Percentiles rank a stretch among this genome's conserved stretches.
Conservation (phyloP, 495 filamentous ascomycete species). For the Penicillium roqueforti region DNA sequence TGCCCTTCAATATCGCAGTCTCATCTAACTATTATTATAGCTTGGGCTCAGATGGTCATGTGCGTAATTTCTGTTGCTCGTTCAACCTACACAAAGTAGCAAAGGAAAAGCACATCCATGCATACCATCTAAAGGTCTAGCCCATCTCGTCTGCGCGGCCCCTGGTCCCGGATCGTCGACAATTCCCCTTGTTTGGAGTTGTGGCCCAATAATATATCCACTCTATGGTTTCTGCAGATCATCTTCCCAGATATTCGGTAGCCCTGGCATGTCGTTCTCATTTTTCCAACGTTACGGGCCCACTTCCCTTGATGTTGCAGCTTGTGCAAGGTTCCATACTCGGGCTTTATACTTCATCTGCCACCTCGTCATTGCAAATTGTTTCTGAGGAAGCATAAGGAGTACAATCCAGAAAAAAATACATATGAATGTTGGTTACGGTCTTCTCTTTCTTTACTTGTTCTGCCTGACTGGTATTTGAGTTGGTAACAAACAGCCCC, state of each 20-base stretch:
- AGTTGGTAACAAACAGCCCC: not conserved
- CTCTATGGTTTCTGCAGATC: conserved; percentile 17
- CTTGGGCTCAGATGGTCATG: not conserved
- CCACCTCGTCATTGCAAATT: conserved; percentile 7
- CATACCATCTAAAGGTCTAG: conserved; percentile 13
- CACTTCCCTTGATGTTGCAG: conserved; percentile 3
- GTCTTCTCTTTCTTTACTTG: not conserved
- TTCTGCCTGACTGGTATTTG: conserved; percentile 3
- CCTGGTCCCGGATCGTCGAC: conserved; percentile 1
- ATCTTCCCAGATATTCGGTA: conserved; percentile 22
- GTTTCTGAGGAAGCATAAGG: not conserved
- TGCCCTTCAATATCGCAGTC: not conserved
- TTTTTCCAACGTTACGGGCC: conserved; percentile 14
- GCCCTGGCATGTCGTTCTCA: conserved; percentile 22
- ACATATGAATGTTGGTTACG: not conserved
- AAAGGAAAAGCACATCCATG: not conserved
- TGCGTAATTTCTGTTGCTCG: not conserved
- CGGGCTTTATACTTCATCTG: conserved; percentile 5
- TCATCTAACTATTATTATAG: not conserved
- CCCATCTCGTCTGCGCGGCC: not conserved
- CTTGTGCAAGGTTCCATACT: conserved; percentile 6
- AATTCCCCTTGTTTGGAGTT: conserved; percentile 23
- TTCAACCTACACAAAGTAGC: not conserved
- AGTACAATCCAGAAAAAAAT: not conserved
- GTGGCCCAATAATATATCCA: conserved; percentile 16